Conservation (phyloP, 176 grass and related monocot species). For the Thinopyrum elongatum region DNA sequence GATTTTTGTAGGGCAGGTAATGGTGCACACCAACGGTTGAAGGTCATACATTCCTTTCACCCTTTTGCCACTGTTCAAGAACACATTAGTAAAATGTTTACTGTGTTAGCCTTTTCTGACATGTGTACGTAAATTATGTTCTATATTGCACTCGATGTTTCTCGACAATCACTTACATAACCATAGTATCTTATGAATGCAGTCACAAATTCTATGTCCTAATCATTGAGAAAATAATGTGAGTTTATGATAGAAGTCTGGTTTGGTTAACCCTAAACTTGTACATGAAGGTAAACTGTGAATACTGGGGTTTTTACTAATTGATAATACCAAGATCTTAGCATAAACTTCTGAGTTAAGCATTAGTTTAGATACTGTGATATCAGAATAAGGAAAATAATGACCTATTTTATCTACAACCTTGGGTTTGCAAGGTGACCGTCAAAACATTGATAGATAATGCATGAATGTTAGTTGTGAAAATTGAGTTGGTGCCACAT, state of each 20-base stretch:
- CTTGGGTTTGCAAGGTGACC: background rate
- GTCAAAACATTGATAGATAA: slow-evolving; percentile 17
- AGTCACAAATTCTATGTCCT: background rate
- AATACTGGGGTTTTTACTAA: background rate
- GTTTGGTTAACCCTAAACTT: slow-evolving; percentile 11
- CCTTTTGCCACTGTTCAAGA: background rate
- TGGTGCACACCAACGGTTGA: slow-evolving; percentile 58
- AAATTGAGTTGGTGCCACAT: background rate
- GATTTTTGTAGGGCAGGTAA: slow-evolving; percentile 66
- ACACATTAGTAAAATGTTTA: background rate
- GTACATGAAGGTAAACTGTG: slow-evolving; percentile 1
- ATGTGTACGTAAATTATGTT: background rate
- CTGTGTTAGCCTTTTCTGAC: background rate
- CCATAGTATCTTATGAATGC: background rate
- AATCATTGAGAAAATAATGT: background rate
- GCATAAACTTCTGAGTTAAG: background rate
- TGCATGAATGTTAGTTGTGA: background rate
- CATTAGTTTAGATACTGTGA: background rate
- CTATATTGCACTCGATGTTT: slow-evolving; percentile 9
- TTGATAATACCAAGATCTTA: slow-evolving; percentile 18
- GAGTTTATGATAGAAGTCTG: background rate
- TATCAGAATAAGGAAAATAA: background rate
- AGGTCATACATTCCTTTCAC: slow-evolving; percentile 45
- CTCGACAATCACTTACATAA: background rate
- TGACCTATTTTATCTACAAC: slow-evolving; percentile 4